phyloP scores from a whole-genome alignment of 257 asterid genomes.

The Jasminum sambac region DNA sequence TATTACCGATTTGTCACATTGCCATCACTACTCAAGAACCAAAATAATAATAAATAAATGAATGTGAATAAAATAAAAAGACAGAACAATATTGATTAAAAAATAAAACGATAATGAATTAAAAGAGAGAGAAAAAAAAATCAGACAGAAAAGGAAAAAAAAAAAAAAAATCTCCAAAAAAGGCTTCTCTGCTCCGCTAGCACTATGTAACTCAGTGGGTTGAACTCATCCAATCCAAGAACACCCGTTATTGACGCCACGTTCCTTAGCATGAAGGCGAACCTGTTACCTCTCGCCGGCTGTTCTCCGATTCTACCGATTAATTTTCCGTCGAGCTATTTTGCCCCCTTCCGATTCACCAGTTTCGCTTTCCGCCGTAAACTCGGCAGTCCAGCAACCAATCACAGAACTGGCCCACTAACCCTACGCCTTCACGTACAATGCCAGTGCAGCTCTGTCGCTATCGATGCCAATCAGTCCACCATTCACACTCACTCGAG shows the following conservation, averaged over 20 bases:
- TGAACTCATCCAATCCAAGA: constrained; percentile 3
- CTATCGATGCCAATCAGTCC: constrained; percentile 33
- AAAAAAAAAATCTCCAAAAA: too few species aligned
- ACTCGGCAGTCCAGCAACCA: constrained; percentile 1
- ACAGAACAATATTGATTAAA: too few species aligned
- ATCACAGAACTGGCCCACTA: neutral
- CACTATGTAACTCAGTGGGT: neutral
- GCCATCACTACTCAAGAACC: too few species aligned
- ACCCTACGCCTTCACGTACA: constrained; percentile 25
- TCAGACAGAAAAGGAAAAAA: too few species aligned
- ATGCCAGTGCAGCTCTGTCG: constrained; percentile 41
- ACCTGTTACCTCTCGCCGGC: constrained; percentile 24
- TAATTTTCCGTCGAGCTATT: constrained; percentile 22
- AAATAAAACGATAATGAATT: too few species aligned
- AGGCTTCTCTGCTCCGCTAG: neutral
- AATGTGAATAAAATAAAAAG: too few species aligned
- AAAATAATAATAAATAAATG: too few species aligned
- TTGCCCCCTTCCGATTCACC: constrained; percentile 21
- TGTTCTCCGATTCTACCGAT: constrained; percentile 28
- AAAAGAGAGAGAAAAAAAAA: too few species aligned
- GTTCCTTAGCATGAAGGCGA: constrained; percentile 38
- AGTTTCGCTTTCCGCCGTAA: constrained; percentile 19
- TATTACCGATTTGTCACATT: too few species aligned
- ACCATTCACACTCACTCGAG: constrained; percentile 31
- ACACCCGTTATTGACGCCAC: neutral